These are phyloP conservation scores for Pterocarpus macrocarpus DNA, from an alignment of 306 rosid species.

Conservation along the genomic window DNA sequence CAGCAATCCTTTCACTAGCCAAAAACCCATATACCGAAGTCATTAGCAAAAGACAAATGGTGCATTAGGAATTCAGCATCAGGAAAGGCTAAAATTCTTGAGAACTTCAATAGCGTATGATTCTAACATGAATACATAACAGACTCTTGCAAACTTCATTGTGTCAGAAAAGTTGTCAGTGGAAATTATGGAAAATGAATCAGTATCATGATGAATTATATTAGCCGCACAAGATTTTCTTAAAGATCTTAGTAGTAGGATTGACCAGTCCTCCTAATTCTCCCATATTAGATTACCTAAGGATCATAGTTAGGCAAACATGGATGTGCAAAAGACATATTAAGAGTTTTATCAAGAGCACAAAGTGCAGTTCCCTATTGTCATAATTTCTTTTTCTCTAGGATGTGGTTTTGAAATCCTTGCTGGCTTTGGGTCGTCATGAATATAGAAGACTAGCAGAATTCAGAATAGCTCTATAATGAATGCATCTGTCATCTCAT, in stretches of 20 bases:
- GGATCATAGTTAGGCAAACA: slow-evolving; percentile 32
- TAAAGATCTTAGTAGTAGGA: slow-evolving; percentile 29
- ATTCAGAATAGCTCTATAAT: slow-evolving; percentile 6
- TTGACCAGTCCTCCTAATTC: slow-evolving; percentile 17
- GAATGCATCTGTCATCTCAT: slow-evolving; percentile 23
- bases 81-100: slow-evolving; percentile 27
- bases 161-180: not conserved
- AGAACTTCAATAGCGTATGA: not conserved
- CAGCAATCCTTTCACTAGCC: not conserved
- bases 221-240: slow-evolving; percentile 6
- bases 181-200: slow-evolving; percentile 30
- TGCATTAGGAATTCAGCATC: slow-evolving; percentile 7
- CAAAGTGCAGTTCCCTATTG: slow-evolving; percentile 4
- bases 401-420: not conserved
- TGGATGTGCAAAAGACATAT: slow-evolving; percentile 10
- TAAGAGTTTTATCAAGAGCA: not conserved
- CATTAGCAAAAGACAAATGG: slow-evolving; percentile 32
- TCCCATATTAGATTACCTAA: slow-evolving; percentile 22
- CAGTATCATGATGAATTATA: not conserved
- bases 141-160: slow-evolving; percentile 10
- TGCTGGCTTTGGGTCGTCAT: not conserved
- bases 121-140: slow-evolving; percentile 22
- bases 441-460: slow-evolving; percentile 10
- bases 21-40: slow-evolving; percentile 26
- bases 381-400: not conserved